Evolutionary conservation across 1,139 yeast genomes (phyloP).

Genomic region (Pichia kudriavzevii): DNA sequence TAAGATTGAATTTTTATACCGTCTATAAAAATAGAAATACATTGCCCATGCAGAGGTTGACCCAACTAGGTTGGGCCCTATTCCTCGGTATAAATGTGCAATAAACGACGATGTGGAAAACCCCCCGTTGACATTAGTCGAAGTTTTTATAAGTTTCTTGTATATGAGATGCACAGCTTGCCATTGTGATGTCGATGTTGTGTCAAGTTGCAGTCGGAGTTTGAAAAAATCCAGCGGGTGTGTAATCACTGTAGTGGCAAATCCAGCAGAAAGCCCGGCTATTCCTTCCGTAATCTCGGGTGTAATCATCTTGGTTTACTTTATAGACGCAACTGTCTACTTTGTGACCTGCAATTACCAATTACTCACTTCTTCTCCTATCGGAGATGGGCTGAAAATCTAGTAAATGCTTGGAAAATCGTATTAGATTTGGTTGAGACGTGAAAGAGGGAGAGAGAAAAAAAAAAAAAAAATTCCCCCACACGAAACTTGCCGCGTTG

Average conservation of each 20-base stretch:
- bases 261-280: slow-evolving; percentile 81
- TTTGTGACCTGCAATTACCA: no score
- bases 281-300: slow-evolving; percentile 40
- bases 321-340: no score
- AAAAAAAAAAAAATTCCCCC: neutral
- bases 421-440: neutral
- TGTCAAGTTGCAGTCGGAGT: slow-evolving; percentile 59
- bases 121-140: slow-evolving; percentile 9
- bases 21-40: slow-evolving; percentile 69
- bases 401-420: no score
- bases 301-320: neutral
- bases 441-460: neutral
- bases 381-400: no score
- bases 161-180: slow-evolving; percentile 24
- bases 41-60: slow-evolving; percentile 85
- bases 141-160: slow-evolving; percentile 17
- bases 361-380: neutral
- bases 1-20: slow-evolving; percentile 35
- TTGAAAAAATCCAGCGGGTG: slow-evolving; percentile 89
- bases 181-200: slow-evolving; percentile 20
- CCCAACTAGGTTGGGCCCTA: slow-evolving; percentile 73
- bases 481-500: no score
- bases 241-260: slow-evolving; percentile 65
- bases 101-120: slow-evolving; percentile 17
- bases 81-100: slow-evolving; percentile 60